Percentiles rank a stretch among this genome's conserved stretches.
Evolutionary conservation across 768 basidiomycete species (phyloP).

Genomic region (Suillus spraguei): DNA sequence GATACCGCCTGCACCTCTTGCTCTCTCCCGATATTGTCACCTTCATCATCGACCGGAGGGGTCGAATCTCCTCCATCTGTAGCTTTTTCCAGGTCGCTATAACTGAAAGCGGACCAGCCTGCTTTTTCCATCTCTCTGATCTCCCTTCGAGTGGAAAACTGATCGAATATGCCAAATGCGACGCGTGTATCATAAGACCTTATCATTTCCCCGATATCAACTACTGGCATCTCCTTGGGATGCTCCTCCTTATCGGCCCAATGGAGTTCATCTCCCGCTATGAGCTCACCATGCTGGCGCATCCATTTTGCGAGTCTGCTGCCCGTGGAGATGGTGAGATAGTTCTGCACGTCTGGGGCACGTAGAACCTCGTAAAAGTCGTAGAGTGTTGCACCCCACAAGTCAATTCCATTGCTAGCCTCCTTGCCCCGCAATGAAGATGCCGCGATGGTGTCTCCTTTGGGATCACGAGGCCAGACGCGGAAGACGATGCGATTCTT

Average conservation of each 20-base stretch:
- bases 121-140: background rate
- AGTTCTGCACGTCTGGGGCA: slow-evolving; percentile 8
- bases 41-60: background rate
- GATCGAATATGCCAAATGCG: background rate
- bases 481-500: slow-evolving; percentile 25
- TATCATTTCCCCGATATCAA: slow-evolving; percentile 21
- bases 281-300: slow-evolving; percentile 21
- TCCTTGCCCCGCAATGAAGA: slow-evolving; percentile 16
- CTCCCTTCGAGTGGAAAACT: slow-evolving; percentile 8
- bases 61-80: background rate
- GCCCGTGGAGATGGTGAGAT: slow-evolving; percentile 16
- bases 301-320: slow-evolving; percentile 20
- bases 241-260: slow-evolving; percentile 26
- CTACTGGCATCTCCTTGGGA: slow-evolving; percentile 21
- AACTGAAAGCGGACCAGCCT: background rate
- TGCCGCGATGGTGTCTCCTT: slow-evolving; percentile 14
- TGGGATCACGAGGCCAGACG: slow-evolving; percentile 27
- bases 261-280: slow-evolving; percentile 18
- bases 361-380: slow-evolving; percentile 26
- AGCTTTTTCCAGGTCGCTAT: background rate
- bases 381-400: slow-evolving; percentile 31
- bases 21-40: background rate
- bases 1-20: background rate
- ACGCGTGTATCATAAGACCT: slow-evolving; percentile 14
- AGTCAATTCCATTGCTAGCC: slow-evolving; percentile 19